These are phyloP conservation scores for Teunomyces barrocoloradensis DNA, from an alignment of 805 yeast genomes.

Conservation along the genomic window DNA sequence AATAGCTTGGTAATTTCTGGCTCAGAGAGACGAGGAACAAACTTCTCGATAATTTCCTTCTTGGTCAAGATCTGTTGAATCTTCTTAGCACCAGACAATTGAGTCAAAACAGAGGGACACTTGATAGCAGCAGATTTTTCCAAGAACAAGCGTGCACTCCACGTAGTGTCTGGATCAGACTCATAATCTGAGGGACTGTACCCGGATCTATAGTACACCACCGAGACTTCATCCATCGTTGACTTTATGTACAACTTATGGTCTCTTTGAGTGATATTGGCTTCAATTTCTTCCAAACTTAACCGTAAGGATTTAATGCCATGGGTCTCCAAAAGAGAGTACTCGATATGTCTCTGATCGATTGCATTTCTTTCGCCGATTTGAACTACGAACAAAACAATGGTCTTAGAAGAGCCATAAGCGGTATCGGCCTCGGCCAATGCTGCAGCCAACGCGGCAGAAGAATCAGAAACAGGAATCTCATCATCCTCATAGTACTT, in stretches of 20 bases:
- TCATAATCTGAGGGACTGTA: slow-evolving; percentile 83
- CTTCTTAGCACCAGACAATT: slow-evolving; percentile 90
- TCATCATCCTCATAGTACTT: slow-evolving; percentile 45
- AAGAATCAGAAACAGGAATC: slow-evolving; percentile 69
- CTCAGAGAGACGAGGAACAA: slow-evolving; percentile 35
- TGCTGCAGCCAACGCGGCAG: slow-evolving; percentile 60
- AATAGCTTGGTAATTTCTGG: slow-evolving; percentile 34
- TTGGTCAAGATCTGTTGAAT: slow-evolving; percentile 85
- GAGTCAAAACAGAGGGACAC: slow-evolving; percentile 88
- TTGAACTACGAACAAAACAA: slow-evolving; percentile 78
- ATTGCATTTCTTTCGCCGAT: slow-evolving; percentile 83
- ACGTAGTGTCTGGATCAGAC: slow-evolving; percentile 50
- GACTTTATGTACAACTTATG: slow-evolving; percentile 52
- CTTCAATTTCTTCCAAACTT: slow-evolving; percentile 58
- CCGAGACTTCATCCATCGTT: slow-evolving; percentile 71
- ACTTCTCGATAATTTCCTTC: slow-evolving; percentile 43
- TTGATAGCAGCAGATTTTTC: slow-evolving; percentile 82
- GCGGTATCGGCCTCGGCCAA: slow-evolving; percentile 61
- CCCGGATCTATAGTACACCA: slow-evolving; percentile 88
- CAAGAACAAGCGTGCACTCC: slow-evolving; percentile 73
- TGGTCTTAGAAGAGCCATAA: slow-evolving; percentile 50
- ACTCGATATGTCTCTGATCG: slow-evolving; percentile 88
- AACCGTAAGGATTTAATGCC: slow-evolving; percentile 64
- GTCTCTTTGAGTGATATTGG: slow-evolving; percentile 39
- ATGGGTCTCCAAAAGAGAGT: slow-evolving; percentile 53